Base-by-base conservation (phyloP, 768 basidiomycete species). In the Mycena vulgaris region DNA sequence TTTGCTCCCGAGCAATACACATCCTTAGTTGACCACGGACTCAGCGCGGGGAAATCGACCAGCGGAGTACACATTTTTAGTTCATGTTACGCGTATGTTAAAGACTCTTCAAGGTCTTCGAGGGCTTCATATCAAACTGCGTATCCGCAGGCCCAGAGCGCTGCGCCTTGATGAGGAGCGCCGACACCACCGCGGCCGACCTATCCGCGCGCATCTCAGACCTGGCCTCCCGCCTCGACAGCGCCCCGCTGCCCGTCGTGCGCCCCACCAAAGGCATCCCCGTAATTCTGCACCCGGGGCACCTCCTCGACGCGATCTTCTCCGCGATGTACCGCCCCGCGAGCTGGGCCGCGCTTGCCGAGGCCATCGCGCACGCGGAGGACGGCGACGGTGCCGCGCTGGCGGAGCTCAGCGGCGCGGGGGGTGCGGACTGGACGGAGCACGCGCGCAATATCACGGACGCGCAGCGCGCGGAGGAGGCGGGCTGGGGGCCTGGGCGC, bases 1-100 rank as follows among this genome's bases (percentile, higher is more conserved):
- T 71, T 63, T 28, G 63, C 64, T 2, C 69, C 69, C 0, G 69
- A 71, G 27, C 69, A 63, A 49, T 71, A 71, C 35, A 66, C 58
- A 1, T 71, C 69, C 23, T 19, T 71, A 5, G 37, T 66, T 8
- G 64, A 62, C 28, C 62, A 71, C n/a, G 69, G 62, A n/a, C n/a
- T 66, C 1, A 64, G 69, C 25, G 63, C 69, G 13, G 69, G 69
- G 2, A 71, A 60, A 45, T 71, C 35, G 10, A 71, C 64, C 42
- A 66, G 63, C 42, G 65, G 60, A 33, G 69, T 71, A 9, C 6
- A 49, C 33, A 3, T 17, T 23, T 27, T 17, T 9, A 5, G 1
- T 16, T 37, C 13, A 17, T 33, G 11, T 3, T 16, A 28, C 5
- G 8, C 51, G 21, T 16, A 5, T 33, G 21, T 55, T 13, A 28